Conservation (phyloP, 176 grass and related monocot genomes). For the Themeda triandra region DNA sequence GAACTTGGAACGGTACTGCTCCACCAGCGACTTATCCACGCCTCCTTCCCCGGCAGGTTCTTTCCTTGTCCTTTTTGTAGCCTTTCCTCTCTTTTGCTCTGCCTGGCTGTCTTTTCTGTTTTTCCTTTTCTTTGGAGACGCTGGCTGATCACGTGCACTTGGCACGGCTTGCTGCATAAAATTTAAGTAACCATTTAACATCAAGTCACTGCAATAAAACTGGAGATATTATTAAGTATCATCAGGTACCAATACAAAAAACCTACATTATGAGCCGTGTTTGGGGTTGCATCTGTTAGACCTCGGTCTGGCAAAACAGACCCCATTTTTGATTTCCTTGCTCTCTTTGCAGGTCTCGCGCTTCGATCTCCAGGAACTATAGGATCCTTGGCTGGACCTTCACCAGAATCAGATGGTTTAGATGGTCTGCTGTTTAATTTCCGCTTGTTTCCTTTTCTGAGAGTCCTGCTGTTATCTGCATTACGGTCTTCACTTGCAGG, state of each 20-base stretch:
- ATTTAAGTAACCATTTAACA: neutral
- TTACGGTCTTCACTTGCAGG: constrained; percentile 15
- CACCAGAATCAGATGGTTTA: constrained; percentile 14
- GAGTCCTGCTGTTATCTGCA: constrained; percentile 21
- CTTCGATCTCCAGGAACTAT: constrained; percentile 10
- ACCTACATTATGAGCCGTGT: constrained; percentile 22
- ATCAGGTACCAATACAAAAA: neutral
- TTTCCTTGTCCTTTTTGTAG: constrained; percentile 33
- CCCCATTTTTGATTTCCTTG: constrained; percentile 33
- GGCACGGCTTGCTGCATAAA: constrained; percentile 40
- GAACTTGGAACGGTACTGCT: constrained; percentile 81
- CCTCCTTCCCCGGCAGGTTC: constrained; percentile 34
- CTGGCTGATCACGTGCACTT: neutral
- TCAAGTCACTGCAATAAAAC: constrained; percentile 1
- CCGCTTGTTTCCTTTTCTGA: constrained; percentile 42
- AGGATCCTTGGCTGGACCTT: constrained; percentile 20
- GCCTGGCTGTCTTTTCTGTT: constrained; percentile 30
- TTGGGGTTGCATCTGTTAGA: constrained; percentile 9
- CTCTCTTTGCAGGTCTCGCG: constrained; percentile 36
- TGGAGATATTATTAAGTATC: neutral
- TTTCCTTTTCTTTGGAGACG: constrained; percentile 42
- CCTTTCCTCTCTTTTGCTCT: constrained; percentile 31
- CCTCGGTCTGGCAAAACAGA: constrained; percentile 12
- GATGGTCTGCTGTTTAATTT: constrained; percentile 32
- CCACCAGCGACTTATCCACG: constrained; percentile 63